phyloP scores from a whole-genome alignment of 306 rosid genomes.

The Crotalaria pallida region DNA sequence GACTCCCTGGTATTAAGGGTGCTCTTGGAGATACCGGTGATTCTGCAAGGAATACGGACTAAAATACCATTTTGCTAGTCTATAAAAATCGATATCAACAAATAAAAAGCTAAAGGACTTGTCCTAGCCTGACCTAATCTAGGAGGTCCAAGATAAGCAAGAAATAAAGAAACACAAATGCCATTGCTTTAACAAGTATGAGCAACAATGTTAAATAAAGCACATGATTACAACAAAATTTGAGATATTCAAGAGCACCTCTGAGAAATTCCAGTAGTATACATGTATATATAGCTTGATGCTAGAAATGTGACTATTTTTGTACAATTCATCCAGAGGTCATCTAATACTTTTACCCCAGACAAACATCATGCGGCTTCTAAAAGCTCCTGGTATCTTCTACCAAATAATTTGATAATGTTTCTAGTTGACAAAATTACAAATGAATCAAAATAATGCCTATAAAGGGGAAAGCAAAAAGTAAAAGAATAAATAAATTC shows the following conservation, averaged over 20 bases:
- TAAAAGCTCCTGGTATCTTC: slow-evolving; percentile 39
- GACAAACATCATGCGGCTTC: slow-evolving; percentile 50
- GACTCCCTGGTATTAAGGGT: too few relatives aligned
- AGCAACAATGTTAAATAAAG: background rate
- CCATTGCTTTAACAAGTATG: background rate
- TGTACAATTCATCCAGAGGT: slow-evolving; percentile 66
- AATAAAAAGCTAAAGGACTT: too few relatives aligned
- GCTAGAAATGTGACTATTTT: slow-evolving; percentile 40
- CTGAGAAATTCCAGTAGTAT: slow-evolving; percentile 14
- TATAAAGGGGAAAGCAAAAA: slow-evolving; percentile 26
- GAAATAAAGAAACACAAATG: background rate
- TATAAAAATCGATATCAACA: too few relatives aligned
- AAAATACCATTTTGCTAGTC: too few relatives aligned
- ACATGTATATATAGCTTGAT: slow-evolving; percentile 37
- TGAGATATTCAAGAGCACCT: slow-evolving; percentile 12
- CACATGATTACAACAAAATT: slow-evolving; percentile 6
- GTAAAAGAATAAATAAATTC: background rate
- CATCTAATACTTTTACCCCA: slow-evolving; percentile 55
- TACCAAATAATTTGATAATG: slow-evolving; percentile 37
- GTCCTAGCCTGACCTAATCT: too few relatives aligned
- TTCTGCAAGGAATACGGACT: too few relatives aligned
- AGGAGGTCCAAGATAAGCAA: background rate
- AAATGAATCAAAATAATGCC: slow-evolving; percentile 36
- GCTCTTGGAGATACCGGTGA: too few relatives aligned
- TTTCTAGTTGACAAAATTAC: slow-evolving; percentile 29